These are phyloP conservation scores for Cornus suecica DNA, from an alignment of 148 eudicot genomes.

Conservation along the genomic window DNA sequence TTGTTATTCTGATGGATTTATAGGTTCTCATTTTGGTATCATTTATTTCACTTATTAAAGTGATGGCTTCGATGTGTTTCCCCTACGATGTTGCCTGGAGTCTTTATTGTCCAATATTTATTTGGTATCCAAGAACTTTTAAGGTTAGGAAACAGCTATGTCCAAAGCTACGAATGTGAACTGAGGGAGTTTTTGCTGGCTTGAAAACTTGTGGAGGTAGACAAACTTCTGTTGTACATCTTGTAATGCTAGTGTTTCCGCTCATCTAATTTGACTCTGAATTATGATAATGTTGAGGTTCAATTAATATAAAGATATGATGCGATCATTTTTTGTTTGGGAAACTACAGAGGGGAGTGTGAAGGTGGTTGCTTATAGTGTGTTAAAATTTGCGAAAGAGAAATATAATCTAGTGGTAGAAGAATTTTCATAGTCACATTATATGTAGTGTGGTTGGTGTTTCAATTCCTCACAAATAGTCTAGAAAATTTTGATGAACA, in stretches of 20 bases:
- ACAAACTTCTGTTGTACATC: background rate
- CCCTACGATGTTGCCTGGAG: background rate
- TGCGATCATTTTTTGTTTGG: too few relatives aligned
- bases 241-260: background rate
- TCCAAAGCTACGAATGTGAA: slow-evolving; percentile 1
- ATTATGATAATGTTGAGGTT: too few relatives aligned
- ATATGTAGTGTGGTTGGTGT: too few relatives aligned
- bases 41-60: background rate
- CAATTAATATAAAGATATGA: background rate
- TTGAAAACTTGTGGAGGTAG: background rate
- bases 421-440: too few relatives aligned
- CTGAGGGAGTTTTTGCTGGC: slow-evolving; percentile 8
- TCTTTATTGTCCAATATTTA: background rate
- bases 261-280: background rate
- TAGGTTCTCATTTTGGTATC: background rate
- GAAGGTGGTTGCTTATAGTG: background rate
- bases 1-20: background rate
- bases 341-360: background rate
- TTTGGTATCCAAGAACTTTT: background rate
- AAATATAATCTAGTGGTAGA: background rate
- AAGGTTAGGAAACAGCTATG: background rate
- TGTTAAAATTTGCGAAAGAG: background rate
- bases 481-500: too few relatives aligned
- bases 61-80: background rate
- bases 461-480: too few relatives aligned